Evolutionary conservation across 257 asterid genomes (phyloP), one percentile per base, ranked within the genome.

Genomic region (Solanum pinnatisectum): DNA sequence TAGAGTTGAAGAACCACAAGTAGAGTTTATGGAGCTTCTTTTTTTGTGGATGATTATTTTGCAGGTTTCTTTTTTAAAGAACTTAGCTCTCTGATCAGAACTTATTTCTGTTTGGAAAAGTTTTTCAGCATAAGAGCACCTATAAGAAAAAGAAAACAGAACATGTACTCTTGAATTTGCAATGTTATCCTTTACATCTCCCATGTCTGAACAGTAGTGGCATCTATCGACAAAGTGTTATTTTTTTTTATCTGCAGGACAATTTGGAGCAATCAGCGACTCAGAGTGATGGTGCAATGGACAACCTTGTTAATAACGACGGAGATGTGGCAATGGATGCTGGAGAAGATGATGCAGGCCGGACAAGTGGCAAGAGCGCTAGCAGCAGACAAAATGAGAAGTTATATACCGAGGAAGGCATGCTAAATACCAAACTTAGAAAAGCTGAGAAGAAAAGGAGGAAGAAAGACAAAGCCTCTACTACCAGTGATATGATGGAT

Each of bases 361-460:
- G 40, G 42, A 87, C 86, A 18, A 93, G 94, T 91, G 90, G 88
- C 85, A 94, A 94, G 89, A 88, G 87, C 15, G 90, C 87, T 46
- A 92, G 65, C 83, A 91, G 90, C 46, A 90, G 86, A 89, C 99
- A 97, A 91, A 96, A 96, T 32, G 95, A 96, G 94, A 94, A 91
- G 94, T 91, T 97, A 39, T 97, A 96, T 87, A 89, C 88, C 0
- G 98, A 93, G 92, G 96, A 94, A 91, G 98, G 99, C 84, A 95
- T 97, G 92, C 89, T 97, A 32, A 96, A 96, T 68, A 81, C 97
- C 83, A 96, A 92, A 91, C 27, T 95, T 91, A 91, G 88, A 88
- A 97, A 92, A 88, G 95, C 98, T 52, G 96, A 90, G 87, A 95
- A 94, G 92, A 95, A 93, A 85, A 92, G 90, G 90, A 94, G 82